phyloP scores from a whole-genome alignment of 306 rosid genomes.

The Casuarina glauca region DNA sequence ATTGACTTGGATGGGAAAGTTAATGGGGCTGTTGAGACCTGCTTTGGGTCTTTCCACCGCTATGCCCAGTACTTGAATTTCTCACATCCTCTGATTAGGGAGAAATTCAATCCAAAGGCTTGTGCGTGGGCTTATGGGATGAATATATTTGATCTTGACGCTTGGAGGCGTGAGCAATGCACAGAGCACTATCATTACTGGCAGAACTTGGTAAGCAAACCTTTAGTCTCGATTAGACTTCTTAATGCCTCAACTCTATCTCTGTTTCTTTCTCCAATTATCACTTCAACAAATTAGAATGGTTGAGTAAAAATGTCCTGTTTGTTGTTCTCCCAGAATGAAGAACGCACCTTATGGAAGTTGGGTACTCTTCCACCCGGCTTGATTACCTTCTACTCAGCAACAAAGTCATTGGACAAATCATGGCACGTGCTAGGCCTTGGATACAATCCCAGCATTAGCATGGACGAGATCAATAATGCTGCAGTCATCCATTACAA shows the following conservation, averaged over 20 bases:
- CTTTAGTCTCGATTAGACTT: conserved; percentile 11
- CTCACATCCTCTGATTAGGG: conserved; percentile 76
- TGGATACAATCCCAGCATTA: conserved; percentile 95
- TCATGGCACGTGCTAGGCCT: conserved; percentile 99
- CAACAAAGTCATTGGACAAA: conserved; percentile 90
- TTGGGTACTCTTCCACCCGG: conserved; percentile 75
- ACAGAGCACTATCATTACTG: conserved; percentile 90
- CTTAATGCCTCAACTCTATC: conserved; percentile 13
- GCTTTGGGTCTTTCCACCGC: conserved; percentile 96
- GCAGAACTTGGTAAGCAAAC: conserved; percentile 78
- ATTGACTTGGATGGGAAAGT: conserved; percentile 92
- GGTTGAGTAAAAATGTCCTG: conserved; percentile 5
- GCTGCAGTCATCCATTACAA: conserved; percentile 98
- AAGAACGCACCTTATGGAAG: conserved; percentile 71
- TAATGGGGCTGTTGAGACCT: conserved; percentile 95
- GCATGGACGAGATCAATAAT: conserved; percentile 92
- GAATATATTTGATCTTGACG: conserved; percentile 95
- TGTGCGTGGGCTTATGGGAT: conserved; percentile 98
- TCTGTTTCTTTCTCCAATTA: neutral
- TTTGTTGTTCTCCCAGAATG: conserved; percentile 55
- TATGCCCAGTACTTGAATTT: conserved; percentile 80
- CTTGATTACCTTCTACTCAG: conserved; percentile 82
- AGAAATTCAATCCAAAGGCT: conserved; percentile 77
- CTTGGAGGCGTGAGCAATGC: conserved; percentile 83
- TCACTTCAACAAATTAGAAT: neutral